Conservation (phyloP, 352 stramenopile genomes). For the Blastocystis sp. region DNA sequence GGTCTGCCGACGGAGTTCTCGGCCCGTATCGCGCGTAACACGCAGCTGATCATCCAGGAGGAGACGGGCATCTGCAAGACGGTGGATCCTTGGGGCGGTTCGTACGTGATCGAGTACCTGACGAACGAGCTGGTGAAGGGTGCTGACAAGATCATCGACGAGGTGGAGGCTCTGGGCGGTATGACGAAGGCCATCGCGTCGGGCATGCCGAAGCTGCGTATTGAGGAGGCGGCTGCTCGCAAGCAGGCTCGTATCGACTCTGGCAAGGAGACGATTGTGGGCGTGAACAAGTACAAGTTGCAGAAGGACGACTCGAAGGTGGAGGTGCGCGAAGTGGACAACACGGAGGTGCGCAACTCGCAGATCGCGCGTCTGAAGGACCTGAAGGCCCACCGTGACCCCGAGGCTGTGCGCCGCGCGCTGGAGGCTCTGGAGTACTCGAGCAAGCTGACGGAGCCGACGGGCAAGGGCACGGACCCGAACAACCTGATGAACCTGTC, state of each 20-base stretch:
- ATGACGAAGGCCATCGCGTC: conserved; percentile 94
- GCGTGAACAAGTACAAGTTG: conserved; percentile 92
- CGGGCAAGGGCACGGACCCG: conserved; percentile 79
- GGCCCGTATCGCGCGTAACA: conserved; percentile 90
- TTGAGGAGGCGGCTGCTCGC: conserved; percentile 91
- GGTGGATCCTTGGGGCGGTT: conserved; percentile 91
- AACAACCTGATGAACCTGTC: conserved; percentile 89
- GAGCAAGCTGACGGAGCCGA: conserved; percentile 76
- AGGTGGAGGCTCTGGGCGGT: conserved; percentile 86
- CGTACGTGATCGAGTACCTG: conserved; percentile 92
- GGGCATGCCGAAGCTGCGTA: conserved; percentile 89
- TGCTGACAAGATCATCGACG: conserved; percentile 78
- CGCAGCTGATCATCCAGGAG: conserved; percentile 94
- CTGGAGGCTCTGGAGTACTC: conserved; percentile 75
- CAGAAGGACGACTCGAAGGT: conserved; percentile 80
- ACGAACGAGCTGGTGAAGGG: conserved; percentile 85
- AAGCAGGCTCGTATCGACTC: conserved; percentile 92
- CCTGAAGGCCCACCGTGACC: conserved; percentile 82
- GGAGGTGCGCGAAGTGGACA: conserved; percentile 88
- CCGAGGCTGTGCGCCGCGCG: conserved; percentile 76
- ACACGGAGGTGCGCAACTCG: conserved; percentile 82
- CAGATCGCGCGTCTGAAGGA: conserved; percentile 83
- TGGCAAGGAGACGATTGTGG: conserved; percentile 87
- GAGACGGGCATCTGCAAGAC: conserved; percentile 87
- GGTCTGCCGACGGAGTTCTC: conserved; percentile 91